Percentiles rank a stretch among this genome's conserved stretches.
Evolutionary conservation across 2,329 filamentous ascomycete genomes (phyloP).

Genomic region (Xylaria sp.): DNA sequence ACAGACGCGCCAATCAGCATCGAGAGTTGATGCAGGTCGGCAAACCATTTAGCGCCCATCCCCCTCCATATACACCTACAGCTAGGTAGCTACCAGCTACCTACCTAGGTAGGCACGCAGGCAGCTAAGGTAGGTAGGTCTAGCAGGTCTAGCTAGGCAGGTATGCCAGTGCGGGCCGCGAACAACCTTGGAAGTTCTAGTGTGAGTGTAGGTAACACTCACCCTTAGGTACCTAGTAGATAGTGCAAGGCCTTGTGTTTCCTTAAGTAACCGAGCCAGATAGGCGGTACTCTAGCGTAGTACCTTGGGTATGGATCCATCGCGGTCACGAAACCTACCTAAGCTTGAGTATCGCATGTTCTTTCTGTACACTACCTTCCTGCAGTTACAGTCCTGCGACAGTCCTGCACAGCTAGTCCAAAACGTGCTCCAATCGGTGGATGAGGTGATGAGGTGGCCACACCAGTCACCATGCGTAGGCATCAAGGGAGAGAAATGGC

Average conservation of each 20-base stretch:
- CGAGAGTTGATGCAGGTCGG: conserved; percentile 19
- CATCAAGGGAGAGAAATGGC: not conserved
- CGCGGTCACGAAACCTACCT: not conserved
- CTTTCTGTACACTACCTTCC: not conserved
- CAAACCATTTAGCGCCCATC: conserved; percentile 22
- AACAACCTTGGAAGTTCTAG: not conserved
- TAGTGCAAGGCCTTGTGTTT: not conserved
- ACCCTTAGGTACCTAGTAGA: no score
- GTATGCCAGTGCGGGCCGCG: conserved; percentile 12
- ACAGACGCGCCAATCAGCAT: conserved; percentile 22
- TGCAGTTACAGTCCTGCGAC: not conserved
- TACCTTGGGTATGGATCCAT: not conserved
- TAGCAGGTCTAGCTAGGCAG: not conserved
- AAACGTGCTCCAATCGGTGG: conserved; percentile 45
- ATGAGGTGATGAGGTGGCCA: conserved; percentile 42
- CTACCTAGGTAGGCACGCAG: not conserved
- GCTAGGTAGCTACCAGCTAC: not conserved
- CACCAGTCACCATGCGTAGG: not conserved
- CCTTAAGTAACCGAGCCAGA: conserved; percentile 14
- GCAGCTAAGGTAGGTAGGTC: no score
- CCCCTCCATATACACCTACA: not conserved
- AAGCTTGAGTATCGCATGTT: not conserved
- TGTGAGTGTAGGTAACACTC: not conserved
- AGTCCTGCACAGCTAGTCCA: conserved; percentile 2
- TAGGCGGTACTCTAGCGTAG: not conserved